These are phyloP conservation scores for Paradendryphiella salina DNA, from an alignment of 2,329 filamentous ascomycete species.

Conservation along the genomic window DNA sequence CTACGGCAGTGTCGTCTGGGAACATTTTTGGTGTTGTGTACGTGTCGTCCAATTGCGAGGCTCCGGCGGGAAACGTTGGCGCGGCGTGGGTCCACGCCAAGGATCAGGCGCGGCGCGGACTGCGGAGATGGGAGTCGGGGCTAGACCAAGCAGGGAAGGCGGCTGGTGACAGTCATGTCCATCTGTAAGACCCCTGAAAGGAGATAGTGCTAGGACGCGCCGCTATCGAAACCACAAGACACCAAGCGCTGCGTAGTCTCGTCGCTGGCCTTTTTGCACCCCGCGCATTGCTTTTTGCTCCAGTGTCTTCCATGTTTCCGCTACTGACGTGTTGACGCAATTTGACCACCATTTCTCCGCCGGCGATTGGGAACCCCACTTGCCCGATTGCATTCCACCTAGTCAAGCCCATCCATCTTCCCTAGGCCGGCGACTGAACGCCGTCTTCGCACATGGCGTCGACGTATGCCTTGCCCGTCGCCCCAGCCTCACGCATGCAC, in stretches of 20 bases:
- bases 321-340: neutral
- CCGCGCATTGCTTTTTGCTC: conserved; percentile 12
- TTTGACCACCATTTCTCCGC: conserved; percentile 2
- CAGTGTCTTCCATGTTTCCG: neutral
- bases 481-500: conserved; percentile 38
- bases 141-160: conserved; percentile 23
- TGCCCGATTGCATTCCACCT: conserved; percentile 5
- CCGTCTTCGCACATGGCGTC: conserved; percentile 47
- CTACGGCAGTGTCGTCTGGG: conserved; percentile 39
- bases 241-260: conserved; percentile 15
- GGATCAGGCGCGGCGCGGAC: conserved; percentile 6
- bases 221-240: conserved; percentile 14
- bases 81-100: conserved; percentile 13
- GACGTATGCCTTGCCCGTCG: conserved; percentile 51
- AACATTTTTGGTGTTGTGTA: conserved; percentile 25
- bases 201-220: conserved; percentile 15
- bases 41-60: conserved; percentile 21
- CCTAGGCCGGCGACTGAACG: conserved; percentile 18
- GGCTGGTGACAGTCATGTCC: conserved; percentile 11
- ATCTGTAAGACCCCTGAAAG: conserved; percentile 30
- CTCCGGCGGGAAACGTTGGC: conserved; percentile 18
- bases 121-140: conserved; percentile 23
- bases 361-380: conserved; percentile 4
- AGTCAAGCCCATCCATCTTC: conserved; percentile 20
- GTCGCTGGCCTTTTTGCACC: conserved; percentile 3